Conservation (phyloP, 805 yeast species). For the Kodamaea kakaduensis region DNA sequence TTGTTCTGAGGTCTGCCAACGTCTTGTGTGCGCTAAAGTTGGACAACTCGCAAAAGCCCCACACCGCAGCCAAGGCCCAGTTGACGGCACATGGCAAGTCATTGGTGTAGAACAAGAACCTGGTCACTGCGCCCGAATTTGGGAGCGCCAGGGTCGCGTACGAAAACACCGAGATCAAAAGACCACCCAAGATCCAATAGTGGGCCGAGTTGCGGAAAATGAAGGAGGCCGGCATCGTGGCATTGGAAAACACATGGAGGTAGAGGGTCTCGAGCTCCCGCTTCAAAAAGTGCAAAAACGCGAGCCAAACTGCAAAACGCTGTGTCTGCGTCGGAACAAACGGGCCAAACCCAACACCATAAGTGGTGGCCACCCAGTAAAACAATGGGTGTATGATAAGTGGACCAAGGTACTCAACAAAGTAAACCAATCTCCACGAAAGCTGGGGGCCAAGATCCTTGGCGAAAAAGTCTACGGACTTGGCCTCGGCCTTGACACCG, state of each 20-base stretch:
- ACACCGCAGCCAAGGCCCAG: slow-evolving; percentile 37
- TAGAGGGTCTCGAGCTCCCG: slow-evolving; percentile 84
- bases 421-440: slow-evolving; percentile 85
- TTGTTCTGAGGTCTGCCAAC: slow-evolving; percentile 54
- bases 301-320: slow-evolving; percentile 48
- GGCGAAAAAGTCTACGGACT: slow-evolving; percentile 43
- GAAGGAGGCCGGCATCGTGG: slow-evolving; percentile 90
- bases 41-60: slow-evolving; percentile 62
- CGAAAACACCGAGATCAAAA: slow-evolving; percentile 44
- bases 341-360: slow-evolving; percentile 32
- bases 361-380: slow-evolving; percentile 40
- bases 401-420: slow-evolving; percentile 89
- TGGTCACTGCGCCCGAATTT: slow-evolving; percentile 15
- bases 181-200: slow-evolving; percentile 91
- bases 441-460: slow-evolving; percentile 94
- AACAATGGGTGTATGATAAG: slow-evolving; percentile 70
- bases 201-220: slow-evolving; percentile 86
- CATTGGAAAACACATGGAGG: slow-evolving; percentile 79
- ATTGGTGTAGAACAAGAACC: slow-evolving; percentile 43
- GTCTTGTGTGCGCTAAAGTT: slow-evolving; percentile 70
- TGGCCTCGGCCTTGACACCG: slow-evolving; percentile 34
- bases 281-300: slow-evolving; percentile 74
- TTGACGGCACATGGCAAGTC: slow-evolving; percentile 31
- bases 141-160: slow-evolving; percentile 32
- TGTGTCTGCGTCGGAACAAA: slow-evolving; percentile 49